Evolutionary conservation across 2,329 filamentous ascomycete genomes (phyloP).

Genomic region (Hirsutella minnesotensis): DNA sequence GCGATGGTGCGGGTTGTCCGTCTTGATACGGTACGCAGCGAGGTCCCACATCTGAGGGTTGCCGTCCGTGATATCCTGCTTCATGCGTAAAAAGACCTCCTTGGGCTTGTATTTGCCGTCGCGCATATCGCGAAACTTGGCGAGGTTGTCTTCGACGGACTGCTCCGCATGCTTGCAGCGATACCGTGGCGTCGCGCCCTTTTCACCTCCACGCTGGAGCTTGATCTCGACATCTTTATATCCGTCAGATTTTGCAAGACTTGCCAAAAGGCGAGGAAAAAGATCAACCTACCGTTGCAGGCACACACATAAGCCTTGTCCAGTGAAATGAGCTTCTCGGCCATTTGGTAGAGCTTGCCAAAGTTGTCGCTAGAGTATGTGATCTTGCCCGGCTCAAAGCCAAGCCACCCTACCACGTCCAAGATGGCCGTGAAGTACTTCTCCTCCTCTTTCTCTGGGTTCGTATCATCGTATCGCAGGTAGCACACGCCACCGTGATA

Average conservation of each 20-base stretch:
- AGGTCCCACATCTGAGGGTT: slow-evolving; percentile 98
- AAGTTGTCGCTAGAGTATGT: slow-evolving; percentile 87
- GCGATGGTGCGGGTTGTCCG: slow-evolving; percentile 58
- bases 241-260: neutral
- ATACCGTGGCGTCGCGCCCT: slow-evolving; percentile 56
- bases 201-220: slow-evolving; percentile 69
- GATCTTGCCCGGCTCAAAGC: slow-evolving; percentile 35
- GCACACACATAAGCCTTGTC: slow-evolving; percentile 72
- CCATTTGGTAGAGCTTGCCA: slow-evolving; percentile 68
- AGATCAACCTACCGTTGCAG: slow-evolving; percentile 55
- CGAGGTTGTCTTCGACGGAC: slow-evolving; percentile 61
- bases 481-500: slow-evolving; percentile 54
- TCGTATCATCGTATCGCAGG: slow-evolving; percentile 77
- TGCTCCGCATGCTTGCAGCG: slow-evolving; percentile 72
- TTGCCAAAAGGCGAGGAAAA: neutral
- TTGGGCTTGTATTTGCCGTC: slow-evolving; percentile 82
- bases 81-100: slow-evolving; percentile 84
- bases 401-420: slow-evolving; percentile 79
- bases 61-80: slow-evolving; percentile 70
- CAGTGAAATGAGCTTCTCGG: slow-evolving; percentile 64
- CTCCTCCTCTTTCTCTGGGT: slow-evolving; percentile 87
- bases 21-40: slow-evolving; percentile 75
- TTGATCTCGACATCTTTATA: slow-evolving; percentile 64
- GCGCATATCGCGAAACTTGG: slow-evolving; percentile 80
- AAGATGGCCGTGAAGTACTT: slow-evolving; percentile 81